Evolutionary conservation across 495 filamentous ascomycete genomes (phyloP).

Genomic region (Ramalina peruviana): DNA sequence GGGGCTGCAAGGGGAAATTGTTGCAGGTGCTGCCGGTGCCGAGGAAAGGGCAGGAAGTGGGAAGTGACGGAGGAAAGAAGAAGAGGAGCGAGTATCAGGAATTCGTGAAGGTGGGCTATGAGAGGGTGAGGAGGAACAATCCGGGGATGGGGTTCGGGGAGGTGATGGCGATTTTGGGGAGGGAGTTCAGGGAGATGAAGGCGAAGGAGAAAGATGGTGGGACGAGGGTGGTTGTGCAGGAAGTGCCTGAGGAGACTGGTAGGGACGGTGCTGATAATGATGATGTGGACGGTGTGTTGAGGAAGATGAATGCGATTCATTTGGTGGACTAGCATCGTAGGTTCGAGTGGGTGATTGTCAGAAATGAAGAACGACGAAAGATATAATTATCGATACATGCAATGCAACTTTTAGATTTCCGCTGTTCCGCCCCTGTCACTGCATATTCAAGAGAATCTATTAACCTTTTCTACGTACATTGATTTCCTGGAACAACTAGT

Average conservation of each 20-base stretch:
- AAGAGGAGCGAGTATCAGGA: conserved; percentile 42
- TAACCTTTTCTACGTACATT: too few relatives aligned
- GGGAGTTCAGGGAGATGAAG: conserved; percentile 12
- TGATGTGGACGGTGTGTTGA: conserved; percentile 4
- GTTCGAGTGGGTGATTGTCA: too few relatives aligned
- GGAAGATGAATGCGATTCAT: conserved; percentile 5
- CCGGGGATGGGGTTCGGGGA: conserved; percentile 9
- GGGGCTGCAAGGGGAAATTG: conserved; percentile 49
- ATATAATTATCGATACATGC: too few relatives aligned
- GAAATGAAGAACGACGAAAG: too few relatives aligned
- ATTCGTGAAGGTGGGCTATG: conserved; percentile 33
- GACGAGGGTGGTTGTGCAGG: conserved; percentile 9
- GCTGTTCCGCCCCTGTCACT: too few relatives aligned
- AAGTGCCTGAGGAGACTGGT: conserved; percentile 20
- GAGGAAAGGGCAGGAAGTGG: conserved; percentile 24
- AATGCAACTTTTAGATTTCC: too few relatives aligned
- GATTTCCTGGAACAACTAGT: too few relatives aligned
- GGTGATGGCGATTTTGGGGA: conserved; percentile 14
- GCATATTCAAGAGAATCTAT: too few relatives aligned
- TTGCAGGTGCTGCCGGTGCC: conserved; percentile 71
- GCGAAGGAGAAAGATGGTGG: conserved; percentile 24
- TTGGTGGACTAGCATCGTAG: conserved; percentile 1
- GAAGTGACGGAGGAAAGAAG: conserved; percentile 6
- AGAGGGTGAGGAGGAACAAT: conserved; percentile 10
- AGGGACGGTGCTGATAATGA: neutral